A percentile compares a stretch with the other conserved stretches of the same genome.
Evolutionary conservation across 352 stramenopile species (phyloP).

Genomic region (Thalassiosira mediterranea): DNA sequence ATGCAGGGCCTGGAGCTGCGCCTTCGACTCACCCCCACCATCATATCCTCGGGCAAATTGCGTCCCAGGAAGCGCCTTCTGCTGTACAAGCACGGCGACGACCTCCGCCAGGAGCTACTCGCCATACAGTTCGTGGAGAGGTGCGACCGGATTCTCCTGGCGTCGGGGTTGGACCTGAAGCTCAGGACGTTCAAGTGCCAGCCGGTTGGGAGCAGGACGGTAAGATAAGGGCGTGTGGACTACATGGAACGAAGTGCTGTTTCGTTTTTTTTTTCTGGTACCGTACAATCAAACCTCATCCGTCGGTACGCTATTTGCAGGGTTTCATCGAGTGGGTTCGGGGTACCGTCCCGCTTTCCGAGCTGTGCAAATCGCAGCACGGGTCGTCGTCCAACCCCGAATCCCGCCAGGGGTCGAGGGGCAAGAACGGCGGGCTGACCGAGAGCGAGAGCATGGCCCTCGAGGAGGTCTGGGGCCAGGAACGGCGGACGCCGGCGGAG

Average conservation of each 20-base stretch:
- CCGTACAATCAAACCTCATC: not conserved
- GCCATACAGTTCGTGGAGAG: constrained; percentile 79
- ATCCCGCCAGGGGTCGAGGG: constrained; percentile 39
- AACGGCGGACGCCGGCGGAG: too few relatives aligned
- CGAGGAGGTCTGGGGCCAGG: constrained; percentile 5
- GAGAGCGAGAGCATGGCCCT: constrained; percentile 16
- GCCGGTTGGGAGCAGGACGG: constrained; percentile 55
- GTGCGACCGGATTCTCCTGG: constrained; percentile 74
- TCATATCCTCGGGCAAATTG: constrained; percentile 30
- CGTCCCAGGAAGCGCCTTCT: constrained; percentile 49
- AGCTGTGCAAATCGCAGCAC: constrained; percentile 80
- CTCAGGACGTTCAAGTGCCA: constrained; percentile 78
- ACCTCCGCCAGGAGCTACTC: constrained; percentile 83
- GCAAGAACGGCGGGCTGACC: constrained; percentile 20
- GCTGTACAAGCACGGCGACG: constrained; percentile 83
- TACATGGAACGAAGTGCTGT: not conserved
- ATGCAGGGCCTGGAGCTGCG: constrained; percentile 57
- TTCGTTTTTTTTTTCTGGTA: constrained; percentile 5
- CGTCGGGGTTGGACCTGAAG: constrained; percentile 79
- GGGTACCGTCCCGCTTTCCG: constrained; percentile 76
- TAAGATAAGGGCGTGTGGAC: constrained; percentile 4
- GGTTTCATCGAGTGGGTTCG: constrained; percentile 84
- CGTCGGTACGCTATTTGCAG: constrained; percentile 11
- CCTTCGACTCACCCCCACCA: constrained; percentile 55
- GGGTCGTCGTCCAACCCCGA: too few relatives aligned